phyloP scores from a whole-genome alignment of 345 rosid species.

The Corymbia maculata region DNA sequence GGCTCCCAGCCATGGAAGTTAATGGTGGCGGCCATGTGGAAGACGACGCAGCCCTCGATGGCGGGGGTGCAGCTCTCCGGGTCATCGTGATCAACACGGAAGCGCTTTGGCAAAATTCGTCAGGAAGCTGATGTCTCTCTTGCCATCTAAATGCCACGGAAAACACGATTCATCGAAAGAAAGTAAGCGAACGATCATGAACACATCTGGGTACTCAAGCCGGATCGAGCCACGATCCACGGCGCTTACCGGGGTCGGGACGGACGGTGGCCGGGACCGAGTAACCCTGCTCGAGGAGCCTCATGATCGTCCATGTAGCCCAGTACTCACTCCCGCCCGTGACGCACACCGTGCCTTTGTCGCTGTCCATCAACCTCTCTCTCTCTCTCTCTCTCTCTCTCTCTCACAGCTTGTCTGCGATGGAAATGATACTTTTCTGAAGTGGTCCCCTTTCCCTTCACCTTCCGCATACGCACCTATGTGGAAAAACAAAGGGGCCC shows the following conservation, averaged over 20 bases:
- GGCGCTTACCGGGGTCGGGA: background rate
- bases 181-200: background rate
- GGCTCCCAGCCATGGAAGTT: conserved; percentile 26
- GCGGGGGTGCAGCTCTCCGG: conserved; percentile 46
- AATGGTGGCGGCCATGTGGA: conserved; percentile 50
- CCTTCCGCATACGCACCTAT: too few relatives aligned
- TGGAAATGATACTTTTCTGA: background rate
- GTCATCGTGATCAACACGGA: conserved; percentile 32
- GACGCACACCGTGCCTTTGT: conserved; percentile 3
- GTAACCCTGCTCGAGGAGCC: conserved; percentile 19
- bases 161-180: background rate
- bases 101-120: conserved; percentile 10
- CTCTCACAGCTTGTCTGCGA: background rate
- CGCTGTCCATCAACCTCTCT: background rate
- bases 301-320: conserved; percentile 17
- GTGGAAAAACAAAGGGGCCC: too few relatives aligned
- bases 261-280: conserved; percentile 18
- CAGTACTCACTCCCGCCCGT: conserved; percentile 16
- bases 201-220: background rate
- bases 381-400: too few relatives aligned
- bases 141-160: background rate
- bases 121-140: conserved; percentile 8
- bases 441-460: too few relatives aligned
- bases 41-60: conserved; percentile 45
- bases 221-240: background rate